These are phyloP conservation scores for Verbena officinalis DNA, from an alignment of 257 asterid species.

Conservation along the genomic window DNA sequence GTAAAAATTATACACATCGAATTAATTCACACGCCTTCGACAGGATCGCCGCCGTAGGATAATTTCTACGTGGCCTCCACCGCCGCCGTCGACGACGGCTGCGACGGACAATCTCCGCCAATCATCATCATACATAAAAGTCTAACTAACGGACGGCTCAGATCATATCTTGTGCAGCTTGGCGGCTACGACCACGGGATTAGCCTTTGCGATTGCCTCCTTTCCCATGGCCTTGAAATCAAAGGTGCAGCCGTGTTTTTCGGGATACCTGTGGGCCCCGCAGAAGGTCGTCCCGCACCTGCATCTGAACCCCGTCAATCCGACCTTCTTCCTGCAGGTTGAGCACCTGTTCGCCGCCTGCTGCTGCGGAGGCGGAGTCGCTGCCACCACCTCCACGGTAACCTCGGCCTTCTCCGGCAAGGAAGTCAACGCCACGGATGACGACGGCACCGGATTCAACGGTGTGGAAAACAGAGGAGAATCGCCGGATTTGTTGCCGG, in stretches of 20 bases:
- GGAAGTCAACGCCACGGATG: background rate
- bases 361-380: slow-evolving; percentile 40
- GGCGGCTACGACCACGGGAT: slow-evolving; percentile 67
- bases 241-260: slow-evolving; percentile 71
- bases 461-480: slow-evolving; percentile 32
- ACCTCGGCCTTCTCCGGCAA: slow-evolving; percentile 31
- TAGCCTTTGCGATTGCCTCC: slow-evolving; percentile 88
- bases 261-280: slow-evolving; percentile 90
- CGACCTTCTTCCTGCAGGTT: slow-evolving; percentile 74
- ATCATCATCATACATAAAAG: slow-evolving; percentile 23
- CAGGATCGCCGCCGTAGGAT: slow-evolving; percentile 20
- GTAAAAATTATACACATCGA: slow-evolving; percentile 41
- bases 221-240: slow-evolving; percentile 81
- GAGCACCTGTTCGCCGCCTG: slow-evolving; percentile 61
- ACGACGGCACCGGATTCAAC: slow-evolving; percentile 17
- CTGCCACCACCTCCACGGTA: slow-evolving; percentile 30
- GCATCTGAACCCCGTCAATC: slow-evolving; percentile 83
- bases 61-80: background rate
- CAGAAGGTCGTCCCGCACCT: slow-evolving; percentile 84
- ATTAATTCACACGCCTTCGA: slow-evolving; percentile 35
- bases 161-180: slow-evolving; percentile 73
- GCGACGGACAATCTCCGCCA: slow-evolving; percentile 31
- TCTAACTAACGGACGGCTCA: slow-evolving; percentile 32
- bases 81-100: slow-evolving; percentile 5
- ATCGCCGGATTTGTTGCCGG: slow-evolving; percentile 38